Conservation (phyloP, 768 basidiomycete species). For the Phaeolepiota aurea region DNA sequence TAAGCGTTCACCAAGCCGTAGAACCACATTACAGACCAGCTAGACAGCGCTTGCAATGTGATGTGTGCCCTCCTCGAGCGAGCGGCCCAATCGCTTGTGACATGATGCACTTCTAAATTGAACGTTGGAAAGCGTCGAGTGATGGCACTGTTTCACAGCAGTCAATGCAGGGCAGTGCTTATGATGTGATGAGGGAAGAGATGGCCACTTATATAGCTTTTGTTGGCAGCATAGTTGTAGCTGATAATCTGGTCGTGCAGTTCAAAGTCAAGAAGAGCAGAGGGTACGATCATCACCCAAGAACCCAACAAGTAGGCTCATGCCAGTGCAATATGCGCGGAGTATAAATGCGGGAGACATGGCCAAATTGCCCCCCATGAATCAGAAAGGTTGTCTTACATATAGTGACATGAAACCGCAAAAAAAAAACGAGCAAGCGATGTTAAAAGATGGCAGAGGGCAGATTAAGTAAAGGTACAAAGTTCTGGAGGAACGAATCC, state of each 20-base stretch:
- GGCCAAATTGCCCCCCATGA: constrained; percentile 4
- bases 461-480: constrained; percentile 11
- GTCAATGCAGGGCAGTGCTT: no score
- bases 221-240: no score
- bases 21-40: constrained; percentile 23
- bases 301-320: constrained; percentile 13
- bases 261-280: not conserved
- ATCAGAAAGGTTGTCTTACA: not conserved
- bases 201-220: not conserved
- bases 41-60: constrained; percentile 63
- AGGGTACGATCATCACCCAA: constrained; percentile 16
- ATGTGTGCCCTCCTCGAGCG: constrained; percentile 44
- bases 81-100: no score
- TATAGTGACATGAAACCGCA: not conserved
- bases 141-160: not conserved
- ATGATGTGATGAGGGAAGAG: not conserved
- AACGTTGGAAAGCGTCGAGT: no score
- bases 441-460: constrained; percentile 1
- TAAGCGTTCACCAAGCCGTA: constrained; percentile 1
- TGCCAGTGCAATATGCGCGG: constrained; percentile 11
- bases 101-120: no score
- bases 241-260: not conserved
- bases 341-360: constrained; percentile 7
- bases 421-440: constrained; percentile 4
- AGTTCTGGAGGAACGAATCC: constrained; percentile 11